phyloP scores from a whole-genome alignment of 495 filamentous ascomycete genomes.

The Penicillium simplicissimum region DNA sequence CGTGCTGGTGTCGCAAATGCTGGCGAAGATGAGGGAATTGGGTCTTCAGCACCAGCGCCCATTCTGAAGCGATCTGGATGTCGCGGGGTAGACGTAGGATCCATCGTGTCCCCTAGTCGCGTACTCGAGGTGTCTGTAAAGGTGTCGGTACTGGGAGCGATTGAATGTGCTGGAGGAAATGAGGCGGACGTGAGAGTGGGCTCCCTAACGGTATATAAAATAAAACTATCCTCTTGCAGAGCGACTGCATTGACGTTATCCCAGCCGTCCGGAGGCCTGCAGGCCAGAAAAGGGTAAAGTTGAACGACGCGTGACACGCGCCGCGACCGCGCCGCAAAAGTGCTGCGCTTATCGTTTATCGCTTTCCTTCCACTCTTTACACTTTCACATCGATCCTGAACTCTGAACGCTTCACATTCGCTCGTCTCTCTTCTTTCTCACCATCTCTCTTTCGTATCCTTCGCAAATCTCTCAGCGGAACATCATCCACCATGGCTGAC shows the following conservation, averaged over 20 bases:
- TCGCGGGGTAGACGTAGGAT: constrained; percentile 30
- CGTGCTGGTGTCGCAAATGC: constrained; percentile 83
- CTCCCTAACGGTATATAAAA: not conserved
- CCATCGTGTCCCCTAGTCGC: constrained; percentile 19
- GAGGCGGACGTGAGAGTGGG: not conserved
- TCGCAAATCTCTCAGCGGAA: not conserved
- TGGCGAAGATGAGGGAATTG: constrained; percentile 83
- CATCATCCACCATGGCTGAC: constrained; percentile 25
- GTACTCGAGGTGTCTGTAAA: not conserved
- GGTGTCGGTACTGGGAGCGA: not conserved
- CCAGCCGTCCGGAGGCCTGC: not conserved
- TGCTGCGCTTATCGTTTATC: constrained; percentile 9
- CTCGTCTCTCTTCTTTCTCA: not conserved
- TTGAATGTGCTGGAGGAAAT: not conserved
- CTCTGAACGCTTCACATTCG: not conserved
- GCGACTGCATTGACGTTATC: not conserved
- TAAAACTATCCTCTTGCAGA: not conserved
- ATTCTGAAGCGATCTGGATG: constrained; percentile 33
- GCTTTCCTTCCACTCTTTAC: constrained; percentile 1
- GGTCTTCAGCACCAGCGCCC: constrained; percentile 44
- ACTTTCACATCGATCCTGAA: not conserved
- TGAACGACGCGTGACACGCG: constrained; percentile 27
- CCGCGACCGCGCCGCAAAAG: constrained; percentile 15
- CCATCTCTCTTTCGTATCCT: not conserved
- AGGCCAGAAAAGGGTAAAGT: constrained; percentile 7